Evolutionary conservation across 2,329 filamentous ascomycete genomes (phyloP), one percentile per base, ranked within the genome.

Genomic region (Dactylellina haptotyla): DNA sequence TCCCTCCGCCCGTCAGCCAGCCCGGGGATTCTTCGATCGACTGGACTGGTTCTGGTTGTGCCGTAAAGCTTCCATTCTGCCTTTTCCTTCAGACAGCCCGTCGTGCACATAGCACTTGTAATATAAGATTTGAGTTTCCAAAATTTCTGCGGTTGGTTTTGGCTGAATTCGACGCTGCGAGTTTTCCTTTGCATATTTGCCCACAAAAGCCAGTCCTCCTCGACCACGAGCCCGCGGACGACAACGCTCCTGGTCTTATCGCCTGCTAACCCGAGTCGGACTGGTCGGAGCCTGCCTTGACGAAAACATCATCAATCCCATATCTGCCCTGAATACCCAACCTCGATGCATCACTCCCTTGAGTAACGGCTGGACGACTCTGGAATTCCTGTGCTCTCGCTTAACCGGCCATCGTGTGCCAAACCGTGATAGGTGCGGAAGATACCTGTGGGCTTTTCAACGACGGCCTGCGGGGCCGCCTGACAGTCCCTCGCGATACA

Each of bases 221-320:
- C 50, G 46, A 53, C n/a, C 34, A 56, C 26, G 37, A 28, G 10
- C 14, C 14, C 8, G 18, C 41, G 41, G 41, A n/a, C n/a, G n/a
- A n/a, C 18, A 34, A 45, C 28, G 18, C 37, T 16, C 26, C 48
- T 63, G 30, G 37, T 46, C 59, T 58, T 65, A 72, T 72, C 59
- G 59, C 41, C 34, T 58, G 56, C 39, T 71, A 64, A 54, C 67
- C 67, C 5, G 37, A 59, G 56, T 57, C 37, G 59, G 67, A 59
- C 54, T 72, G 67, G 67, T 59, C 43, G 48, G 51, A 20, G 14
- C 14, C 26, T 48, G 20, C 32, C 20, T 34, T 62, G 56, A 37
- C 34, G 50, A 39, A 63, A 61, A 28, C 41, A 63, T 23, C 28
- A 18, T 45, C 51, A 34, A 64, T 18, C 37, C 25, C 3, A 20